Base-by-base conservation (phyloP, 495 filamentous ascomycete genomes). In the Penicillium cinerascens region DNA sequence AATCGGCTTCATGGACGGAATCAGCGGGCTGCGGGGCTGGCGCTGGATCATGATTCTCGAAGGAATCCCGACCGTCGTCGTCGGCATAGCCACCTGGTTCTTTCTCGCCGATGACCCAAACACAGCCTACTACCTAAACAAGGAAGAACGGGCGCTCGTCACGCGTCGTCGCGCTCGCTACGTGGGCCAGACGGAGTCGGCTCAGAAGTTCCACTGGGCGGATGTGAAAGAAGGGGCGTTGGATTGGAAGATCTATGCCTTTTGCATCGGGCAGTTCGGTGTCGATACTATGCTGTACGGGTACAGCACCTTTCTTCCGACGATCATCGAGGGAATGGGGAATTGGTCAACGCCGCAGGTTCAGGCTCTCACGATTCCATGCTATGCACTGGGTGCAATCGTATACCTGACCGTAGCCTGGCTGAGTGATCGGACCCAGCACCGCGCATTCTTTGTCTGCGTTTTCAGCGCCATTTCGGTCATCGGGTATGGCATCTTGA, bases 321-420 rank as follows among this genome's bases (percentile, higher is more conserved):
- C 86, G 20, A 91, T 92, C 56, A 89, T 92, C 68, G 70, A 80
- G 23, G 82, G 77, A 10, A 78, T 89, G 48, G 84, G 84, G 2
- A 60, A 71, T 15, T 89, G 84, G 79, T 72, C 79, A 0, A 70
- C 71, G 0, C 77, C 85, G 0, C 67, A 87, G 49, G 75, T 87
- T 16, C 88, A 92, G 66, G 78, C 86, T 21, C 78, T 90, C n/a
- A 91, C 87, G 0, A 87, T 92, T 38, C 88, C 88, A 4, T 87
- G 85, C 63, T 92, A 90, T 58, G 78, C 78, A 37, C 63, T 89
- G 9, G 88, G 87, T 0, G 86, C 85, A 0, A 72, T 85, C 26
- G 78, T 76, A 0, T 91, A 88, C 54, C 76, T 91, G 60, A 52
- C 72, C 8, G 65, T 83, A 2, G 87, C 87, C 1, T 74, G 72